phyloP scores from a whole-genome alignment of 345 rosid species.

The Cardamine occulta region DNA sequence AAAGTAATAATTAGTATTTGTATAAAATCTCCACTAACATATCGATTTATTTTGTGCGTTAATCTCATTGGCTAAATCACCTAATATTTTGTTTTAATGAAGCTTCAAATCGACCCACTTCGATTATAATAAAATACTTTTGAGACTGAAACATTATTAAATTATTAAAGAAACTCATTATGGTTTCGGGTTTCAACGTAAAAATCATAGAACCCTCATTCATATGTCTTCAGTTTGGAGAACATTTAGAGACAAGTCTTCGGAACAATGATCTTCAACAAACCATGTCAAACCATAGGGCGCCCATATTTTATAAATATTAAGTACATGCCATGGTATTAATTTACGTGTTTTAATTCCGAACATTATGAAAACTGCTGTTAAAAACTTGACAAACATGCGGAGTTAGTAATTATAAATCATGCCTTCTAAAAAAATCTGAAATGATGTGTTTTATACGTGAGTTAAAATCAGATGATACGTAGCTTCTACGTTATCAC shows the following conservation, averaged over 20 bases:
- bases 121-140: conserved; percentile 35
- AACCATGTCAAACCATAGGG: conserved; percentile 45
- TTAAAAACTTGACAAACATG: not conserved
- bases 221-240: conserved; percentile 44
- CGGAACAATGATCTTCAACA: conserved; percentile 41
- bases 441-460: not conserved
- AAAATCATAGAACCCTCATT: conserved; percentile 43
- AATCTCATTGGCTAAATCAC: conserved; percentile 26
- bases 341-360: not conserved
- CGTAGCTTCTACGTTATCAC: too few relatives aligned
- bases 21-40: conserved; percentile 37
- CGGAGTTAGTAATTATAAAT: not conserved
- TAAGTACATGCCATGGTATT: not conserved
- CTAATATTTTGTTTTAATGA: conserved; percentile 31
- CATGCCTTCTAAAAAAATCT: not conserved
- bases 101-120: conserved; percentile 44
- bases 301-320: conserved; percentile 29
- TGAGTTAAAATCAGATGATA: too few relatives aligned
- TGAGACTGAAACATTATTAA: conserved; percentile 23
- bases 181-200: conserved; percentile 44
- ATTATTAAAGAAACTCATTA: conserved; percentile 31
- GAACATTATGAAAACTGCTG: not conserved
- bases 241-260: conserved; percentile 45
- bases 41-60: conserved; percentile 29
- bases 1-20: conserved; percentile 20